Evolutionary conservation across 352 stramenopile genomes (phyloP), one percentile per base, ranked within the genome.

Genomic region (Elongisporangium anandrum): DNA sequence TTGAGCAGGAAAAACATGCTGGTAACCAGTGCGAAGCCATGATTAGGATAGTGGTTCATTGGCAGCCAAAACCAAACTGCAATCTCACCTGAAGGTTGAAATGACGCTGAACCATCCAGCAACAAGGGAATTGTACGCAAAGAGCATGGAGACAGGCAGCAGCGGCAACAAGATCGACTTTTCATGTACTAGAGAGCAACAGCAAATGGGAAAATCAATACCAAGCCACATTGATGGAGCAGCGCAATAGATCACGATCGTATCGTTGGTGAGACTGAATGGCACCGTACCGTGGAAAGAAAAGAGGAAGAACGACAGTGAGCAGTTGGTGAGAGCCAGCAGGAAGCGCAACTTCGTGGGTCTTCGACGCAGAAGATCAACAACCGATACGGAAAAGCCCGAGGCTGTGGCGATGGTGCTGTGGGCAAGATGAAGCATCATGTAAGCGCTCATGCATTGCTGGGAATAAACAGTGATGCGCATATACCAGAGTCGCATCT

Each of bases 131-230:
- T 81, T 72, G 41, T 87, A 62, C 16, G 67, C 61, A 63, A 82
- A 85, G 23, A 98, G 69, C 5, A 98, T 79, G 17, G 85, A 88
- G 10, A 96, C 77, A 1, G 96, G 95, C 38, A 97, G 78, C 47
- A 98, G 55, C 19, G 93, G 79, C 24, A 98, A 73, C 57, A 99
- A 66, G 56, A 99, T 98, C 6, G 92, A 91, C 67, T 99, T 99
- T 68, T 99, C 96, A 60, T 99, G 96, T 41, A 99, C 96, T 94
- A 50, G 29, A n/a, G n/a, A n/a, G n/a, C n/a, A n/a, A n/a, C n/a
- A n/a, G n/a, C n/a, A n/a, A n/a, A n/a, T n/a, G n/a, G n/a, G n/a
- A n/a, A n/a, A n/a, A n/a, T n/a, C n/a, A n/a, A n/a, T n/a, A n/a
- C n/a, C n/a, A n/a, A n/a, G n/a, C n/a, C n/a, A n/a, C n/a, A n/a